Conservation (phyloP, 495 filamentous ascomycete genomes). For the Daldinia bambusicola region DNA sequence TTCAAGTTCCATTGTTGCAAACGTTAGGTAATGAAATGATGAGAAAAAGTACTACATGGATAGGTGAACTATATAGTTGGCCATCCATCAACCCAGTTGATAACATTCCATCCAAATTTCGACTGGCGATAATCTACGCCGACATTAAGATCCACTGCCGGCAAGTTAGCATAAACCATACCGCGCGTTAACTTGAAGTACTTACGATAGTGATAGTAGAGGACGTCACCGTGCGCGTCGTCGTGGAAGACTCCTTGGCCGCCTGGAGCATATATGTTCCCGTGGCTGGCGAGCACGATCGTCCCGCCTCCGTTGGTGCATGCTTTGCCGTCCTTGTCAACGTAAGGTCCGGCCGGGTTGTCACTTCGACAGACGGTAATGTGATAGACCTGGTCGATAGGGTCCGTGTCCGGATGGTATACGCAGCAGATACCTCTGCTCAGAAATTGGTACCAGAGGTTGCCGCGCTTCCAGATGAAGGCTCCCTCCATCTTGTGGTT, state of each 20-base stretch:
- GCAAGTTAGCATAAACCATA: conserved; percentile 9
- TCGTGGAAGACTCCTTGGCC: conserved; percentile 61
- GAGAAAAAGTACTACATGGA: too few species aligned
- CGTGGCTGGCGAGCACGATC: conserved; percentile 65
- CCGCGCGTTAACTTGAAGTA: neutral
- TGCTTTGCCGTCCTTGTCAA: conserved; percentile 63
- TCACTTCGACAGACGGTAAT: conserved; percentile 67
- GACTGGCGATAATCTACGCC: conserved; percentile 69
- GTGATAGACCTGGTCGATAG: conserved; percentile 67
- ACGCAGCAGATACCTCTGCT: conserved; percentile 66
- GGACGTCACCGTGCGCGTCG: conserved; percentile 52
- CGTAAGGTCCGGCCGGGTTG: conserved; percentile 62
- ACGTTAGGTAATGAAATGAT: too few species aligned
- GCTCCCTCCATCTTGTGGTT: conserved; percentile 62
- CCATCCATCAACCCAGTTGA: conserved; percentile 70
- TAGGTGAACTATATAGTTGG: conserved; percentile 52
- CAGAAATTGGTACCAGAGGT: conserved; percentile 70
- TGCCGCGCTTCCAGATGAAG: conserved; percentile 63
- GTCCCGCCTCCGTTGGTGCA: conserved; percentile 69
- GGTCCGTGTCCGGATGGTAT: conserved; percentile 49
- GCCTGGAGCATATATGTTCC: conserved; percentile 69
- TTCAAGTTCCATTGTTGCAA: too few species aligned
- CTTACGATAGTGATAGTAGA: conserved; percentile 73
- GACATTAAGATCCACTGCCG: conserved; percentile 59
- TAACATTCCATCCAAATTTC: conserved; percentile 68